phyloP scores from a whole-genome alignment of 352 stramenopile species.

The Paralagenidium karlingii region DNA sequence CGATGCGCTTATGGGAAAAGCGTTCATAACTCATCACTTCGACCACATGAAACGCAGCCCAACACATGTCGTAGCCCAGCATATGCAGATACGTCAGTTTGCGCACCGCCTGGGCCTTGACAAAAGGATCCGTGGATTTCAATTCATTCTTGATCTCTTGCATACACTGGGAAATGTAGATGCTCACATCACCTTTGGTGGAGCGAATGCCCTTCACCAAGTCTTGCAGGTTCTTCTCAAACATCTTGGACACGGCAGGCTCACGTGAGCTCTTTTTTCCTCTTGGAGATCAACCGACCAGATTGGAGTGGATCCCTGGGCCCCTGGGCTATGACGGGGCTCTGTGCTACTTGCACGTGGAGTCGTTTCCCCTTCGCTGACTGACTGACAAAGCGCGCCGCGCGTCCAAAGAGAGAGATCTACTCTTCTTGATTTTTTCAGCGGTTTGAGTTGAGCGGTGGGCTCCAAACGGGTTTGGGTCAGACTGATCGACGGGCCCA shows the following conservation, averaged over 20 bases:
- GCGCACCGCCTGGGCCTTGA: constrained; percentile 95
- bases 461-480: too few relatives aligned
- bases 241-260: constrained; percentile 89
- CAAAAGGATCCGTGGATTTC: constrained; percentile 90
- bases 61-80: constrained; percentile 98
- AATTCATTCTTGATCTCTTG: constrained; percentile 98
- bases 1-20: constrained; percentile 95
- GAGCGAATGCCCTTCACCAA: constrained; percentile 98
- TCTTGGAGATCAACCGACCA: too few relatives aligned
- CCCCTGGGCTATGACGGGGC: too few relatives aligned
- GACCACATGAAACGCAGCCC: constrained; percentile 95
- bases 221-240: constrained; percentile 98
- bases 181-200: constrained; percentile 89
- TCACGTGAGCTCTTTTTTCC: too few relatives aligned
- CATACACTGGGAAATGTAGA: constrained; percentile 96
- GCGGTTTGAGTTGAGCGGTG: too few relatives aligned
- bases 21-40: constrained; percentile 95
- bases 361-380: too few relatives aligned
- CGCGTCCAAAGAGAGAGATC: too few relatives aligned
- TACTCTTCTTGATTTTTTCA: too few relatives aligned
- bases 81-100: constrained; percentile 97
- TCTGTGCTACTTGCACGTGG: too few relatives aligned
- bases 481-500: too few relatives aligned
- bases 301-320: too few relatives aligned
- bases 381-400: too few relatives aligned